These are phyloP conservation scores for Tuctoria greenei DNA, from an alignment of 176 grass and related monocot species.

Conservation along the genomic window DNA sequence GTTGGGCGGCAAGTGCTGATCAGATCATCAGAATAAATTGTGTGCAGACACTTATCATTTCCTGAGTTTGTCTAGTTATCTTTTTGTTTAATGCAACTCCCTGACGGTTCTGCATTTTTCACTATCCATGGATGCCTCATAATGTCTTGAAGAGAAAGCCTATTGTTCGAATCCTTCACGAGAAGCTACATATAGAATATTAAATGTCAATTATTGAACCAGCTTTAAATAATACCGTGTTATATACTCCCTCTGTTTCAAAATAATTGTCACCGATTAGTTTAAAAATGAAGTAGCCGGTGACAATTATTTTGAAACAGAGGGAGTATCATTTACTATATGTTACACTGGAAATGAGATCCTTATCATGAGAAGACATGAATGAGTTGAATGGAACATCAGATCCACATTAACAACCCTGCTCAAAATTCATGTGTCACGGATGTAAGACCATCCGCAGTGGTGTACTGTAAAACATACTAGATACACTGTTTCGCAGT, in stretches of 20 bases:
- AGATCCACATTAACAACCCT: slow-evolving; percentile 90
- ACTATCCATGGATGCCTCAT: slow-evolving; percentile 82
- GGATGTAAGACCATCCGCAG: too few relatives aligned
- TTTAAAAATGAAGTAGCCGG: too few relatives aligned
- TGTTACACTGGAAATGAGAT: slow-evolving; percentile 83
- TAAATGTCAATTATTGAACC: neutral
- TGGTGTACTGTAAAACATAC: too few relatives aligned
- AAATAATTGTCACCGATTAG: too few relatives aligned
- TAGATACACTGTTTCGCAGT: too few relatives aligned
- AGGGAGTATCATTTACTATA: neutral
- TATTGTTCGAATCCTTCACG: slow-evolving; percentile 90
- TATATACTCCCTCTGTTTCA: too few relatives aligned
- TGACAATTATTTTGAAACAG: too few relatives aligned
- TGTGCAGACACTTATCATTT: slow-evolving; percentile 2
- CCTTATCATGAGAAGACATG: slow-evolving; percentile 73
- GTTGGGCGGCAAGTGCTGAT: neutral
- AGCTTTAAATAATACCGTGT: neutral
- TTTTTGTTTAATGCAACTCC: slow-evolving; percentile 56
- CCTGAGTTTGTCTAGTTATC: neutral
- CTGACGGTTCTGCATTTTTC: slow-evolving; percentile 78
- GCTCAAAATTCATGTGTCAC: slow-evolving; percentile 34
- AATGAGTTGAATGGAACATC: slow-evolving; percentile 60
- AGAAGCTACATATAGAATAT: slow-evolving; percentile 56
- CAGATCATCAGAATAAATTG: neutral
- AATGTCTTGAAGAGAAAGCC: slow-evolving; percentile 74